These are phyloP conservation scores for Chaetomiaceae sp. DNA, from an alignment of 2,329 filamentous ascomycete species.

Conservation along the genomic window DNA sequence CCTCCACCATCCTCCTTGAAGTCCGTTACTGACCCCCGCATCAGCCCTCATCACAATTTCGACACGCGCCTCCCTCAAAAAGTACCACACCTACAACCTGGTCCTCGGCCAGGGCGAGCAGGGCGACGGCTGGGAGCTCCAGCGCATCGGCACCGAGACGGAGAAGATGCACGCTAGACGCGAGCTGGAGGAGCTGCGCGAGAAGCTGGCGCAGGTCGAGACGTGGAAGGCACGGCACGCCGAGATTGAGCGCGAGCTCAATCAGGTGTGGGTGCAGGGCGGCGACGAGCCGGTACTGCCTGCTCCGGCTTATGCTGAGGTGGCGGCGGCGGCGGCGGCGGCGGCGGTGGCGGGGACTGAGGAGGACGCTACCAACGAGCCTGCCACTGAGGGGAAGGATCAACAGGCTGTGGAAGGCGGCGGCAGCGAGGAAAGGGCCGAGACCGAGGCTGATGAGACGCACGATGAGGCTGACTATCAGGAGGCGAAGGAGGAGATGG, in stretches of 20 bases:
- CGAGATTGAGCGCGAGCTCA: constrained; percentile 80
- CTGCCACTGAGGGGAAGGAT: not conserved
- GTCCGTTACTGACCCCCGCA: not conserved
- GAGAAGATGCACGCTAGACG: constrained; percentile 93
- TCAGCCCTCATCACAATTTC: constrained; percentile 89
- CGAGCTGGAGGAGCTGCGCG: constrained; percentile 79
- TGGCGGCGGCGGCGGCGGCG: not conserved
- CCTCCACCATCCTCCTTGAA: constrained; percentile 19
- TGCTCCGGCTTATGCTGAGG: not conserved
- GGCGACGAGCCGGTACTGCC: constrained; percentile 42
- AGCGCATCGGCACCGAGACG: constrained; percentile 86
- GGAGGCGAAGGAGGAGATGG: constrained; percentile 20
- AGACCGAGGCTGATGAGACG: constrained; percentile 17
- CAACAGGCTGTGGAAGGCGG: not conserved
- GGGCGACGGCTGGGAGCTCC: constrained; percentile 86
- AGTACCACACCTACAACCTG: constrained; percentile 91
- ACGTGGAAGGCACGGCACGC: constrained; percentile 73
- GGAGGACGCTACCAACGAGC: not conserved
- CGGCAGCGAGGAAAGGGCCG: not conserved
- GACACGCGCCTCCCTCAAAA: constrained; percentile 88
- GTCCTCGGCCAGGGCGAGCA: constrained; percentile 74
- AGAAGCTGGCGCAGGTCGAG: constrained; percentile 75
- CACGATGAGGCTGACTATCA: constrained; percentile 22
- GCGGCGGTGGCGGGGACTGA: not conserved
- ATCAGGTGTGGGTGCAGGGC: constrained; percentile 55